Evolutionary conservation across 1,284 basidiomycete species (phyloP), one percentile per base, ranked within the genome.

Genomic region (Apiotrichum gracile): DNA sequence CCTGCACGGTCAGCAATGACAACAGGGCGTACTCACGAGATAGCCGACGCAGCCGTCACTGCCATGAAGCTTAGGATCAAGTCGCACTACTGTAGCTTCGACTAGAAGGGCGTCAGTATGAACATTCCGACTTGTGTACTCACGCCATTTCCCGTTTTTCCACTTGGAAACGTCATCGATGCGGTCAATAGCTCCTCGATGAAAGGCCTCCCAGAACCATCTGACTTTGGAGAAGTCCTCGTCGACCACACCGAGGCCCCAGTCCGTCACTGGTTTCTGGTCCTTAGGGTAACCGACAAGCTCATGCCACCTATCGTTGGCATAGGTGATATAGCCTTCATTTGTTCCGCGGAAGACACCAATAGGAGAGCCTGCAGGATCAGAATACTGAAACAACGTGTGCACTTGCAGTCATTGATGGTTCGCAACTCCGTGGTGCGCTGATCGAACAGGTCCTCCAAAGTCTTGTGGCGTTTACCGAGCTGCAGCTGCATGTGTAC

Each of bases 401-500:
- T 3, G 19, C 21, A 7, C 37, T 38, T 19, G 21, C 37, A 26
- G 35, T 61, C 74, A 13, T 73, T 68, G 14, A 74, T 50, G n/a
- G 61, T 60, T 10, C 70, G 60, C 39, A 74, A 51, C 58, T 77
- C 74, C 9, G 60, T 61, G 0, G 68, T 72, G 3, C 67, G 63
- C 31, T 69, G 63, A 14, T 66, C 64, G 51, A 73, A 76, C 5
- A 64, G 55, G 12, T 49, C 54, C 52, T 76, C 73, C 6, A 76
- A 58, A 7, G 61, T 52, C 29, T 60, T 55, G 5, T 69, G 61
- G 35, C 61, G 60, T 52, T 72, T 72, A 16, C 70, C 73, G 0
- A 74, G 58, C 48, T 71, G 72, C n/a, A 73, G 54, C 57, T 69
- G 64, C 61, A 65, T 61, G 54, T 70, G 60, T 25, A 67, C 69